Conservation (phyloP, 1,284 basidiomycete species). For the Hypsizygus ulmarius region DNA sequence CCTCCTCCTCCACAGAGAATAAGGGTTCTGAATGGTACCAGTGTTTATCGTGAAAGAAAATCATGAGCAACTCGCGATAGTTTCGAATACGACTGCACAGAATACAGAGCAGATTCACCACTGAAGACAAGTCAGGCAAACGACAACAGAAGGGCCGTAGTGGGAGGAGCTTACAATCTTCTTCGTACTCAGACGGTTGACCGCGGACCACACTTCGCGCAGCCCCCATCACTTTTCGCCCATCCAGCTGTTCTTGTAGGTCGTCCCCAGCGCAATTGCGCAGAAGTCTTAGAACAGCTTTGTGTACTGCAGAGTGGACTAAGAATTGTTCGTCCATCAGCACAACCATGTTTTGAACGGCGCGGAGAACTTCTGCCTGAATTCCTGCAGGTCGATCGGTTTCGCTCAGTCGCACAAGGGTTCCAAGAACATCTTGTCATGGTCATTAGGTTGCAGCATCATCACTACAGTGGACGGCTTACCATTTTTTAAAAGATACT, state of each 20-base stretch:
- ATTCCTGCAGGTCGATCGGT: constrained; percentile 81
- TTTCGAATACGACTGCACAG: constrained; percentile 88
- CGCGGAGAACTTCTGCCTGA: constrained; percentile 80
- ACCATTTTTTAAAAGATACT: constrained; percentile 91
- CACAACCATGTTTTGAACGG: constrained; percentile 86
- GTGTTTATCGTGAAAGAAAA: constrained; percentile 93
- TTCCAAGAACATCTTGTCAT: constrained; percentile 70
- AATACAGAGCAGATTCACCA: constrained; percentile 89
- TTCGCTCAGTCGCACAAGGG: constrained; percentile 84
- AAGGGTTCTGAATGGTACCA: constrained; percentile 73
- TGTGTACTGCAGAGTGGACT: constrained; percentile 87
- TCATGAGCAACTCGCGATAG: constrained; percentile 88
- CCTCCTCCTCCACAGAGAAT: constrained; percentile 67
- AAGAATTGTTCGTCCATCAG: constrained; percentile 89
- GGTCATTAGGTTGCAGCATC: background rate
- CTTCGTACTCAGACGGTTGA: constrained; percentile 80
- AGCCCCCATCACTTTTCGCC: constrained; percentile 76
- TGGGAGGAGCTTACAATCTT: constrained; percentile 64
- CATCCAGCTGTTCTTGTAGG: constrained; percentile 79
- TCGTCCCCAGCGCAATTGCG: constrained; percentile 90
- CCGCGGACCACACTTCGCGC: constrained; percentile 66
- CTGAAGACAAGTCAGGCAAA: constrained; percentile 35
- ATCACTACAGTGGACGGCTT: constrained; percentile 18
- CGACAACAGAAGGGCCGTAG: constrained; percentile 5
- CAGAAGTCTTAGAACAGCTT: constrained; percentile 83